phyloP scores from a whole-genome alignment of 2,329 filamentous ascomycete genomes.

The Alternaria triticina region DNA sequence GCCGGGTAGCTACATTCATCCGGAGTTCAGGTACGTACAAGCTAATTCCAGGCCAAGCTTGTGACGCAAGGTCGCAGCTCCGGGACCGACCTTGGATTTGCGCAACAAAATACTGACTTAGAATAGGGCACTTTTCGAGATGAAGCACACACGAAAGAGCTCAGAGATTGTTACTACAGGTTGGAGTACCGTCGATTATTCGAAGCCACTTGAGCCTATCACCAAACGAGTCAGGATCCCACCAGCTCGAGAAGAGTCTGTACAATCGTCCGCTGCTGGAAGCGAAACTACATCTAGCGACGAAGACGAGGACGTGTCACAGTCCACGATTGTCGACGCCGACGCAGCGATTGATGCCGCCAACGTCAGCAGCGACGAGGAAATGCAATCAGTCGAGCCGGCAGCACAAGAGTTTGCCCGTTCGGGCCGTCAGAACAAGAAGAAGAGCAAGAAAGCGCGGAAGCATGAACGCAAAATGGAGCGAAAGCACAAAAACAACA shows the following conservation, averaged over 20 bases:
- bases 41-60: not conserved
- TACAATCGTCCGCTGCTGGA: constrained; percentile 36
- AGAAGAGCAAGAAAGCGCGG: constrained; percentile 42
- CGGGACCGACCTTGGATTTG: not conserved
- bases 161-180: constrained; percentile 71
- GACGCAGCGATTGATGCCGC: constrained; percentile 38
- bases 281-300: constrained; percentile 42
- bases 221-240: constrained; percentile 53
- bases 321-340: constrained; percentile 28
- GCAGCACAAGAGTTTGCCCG: constrained; percentile 24
- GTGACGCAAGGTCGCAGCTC: not conserved
- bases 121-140: constrained; percentile 67
- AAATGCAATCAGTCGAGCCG: constrained; percentile 40
- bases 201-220: constrained; percentile 63
- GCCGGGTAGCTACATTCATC: constrained; percentile 66
- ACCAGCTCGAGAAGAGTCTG: constrained; percentile 43
- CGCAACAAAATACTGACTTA: not conserved
- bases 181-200: constrained; percentile 68
- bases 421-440: constrained; percentile 40
- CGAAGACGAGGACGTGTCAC: constrained; percentile 39
- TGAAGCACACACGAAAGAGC: constrained; percentile 67
- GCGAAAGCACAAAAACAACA: constrained; percentile 40
- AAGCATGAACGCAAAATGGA: constrained; percentile 39
- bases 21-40: constrained; percentile 56
- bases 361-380: constrained; percentile 47